These are phyloP conservation scores for Monosporozyma solicola DNA, from an alignment of 805 yeast species.

Conservation along the genomic window DNA sequence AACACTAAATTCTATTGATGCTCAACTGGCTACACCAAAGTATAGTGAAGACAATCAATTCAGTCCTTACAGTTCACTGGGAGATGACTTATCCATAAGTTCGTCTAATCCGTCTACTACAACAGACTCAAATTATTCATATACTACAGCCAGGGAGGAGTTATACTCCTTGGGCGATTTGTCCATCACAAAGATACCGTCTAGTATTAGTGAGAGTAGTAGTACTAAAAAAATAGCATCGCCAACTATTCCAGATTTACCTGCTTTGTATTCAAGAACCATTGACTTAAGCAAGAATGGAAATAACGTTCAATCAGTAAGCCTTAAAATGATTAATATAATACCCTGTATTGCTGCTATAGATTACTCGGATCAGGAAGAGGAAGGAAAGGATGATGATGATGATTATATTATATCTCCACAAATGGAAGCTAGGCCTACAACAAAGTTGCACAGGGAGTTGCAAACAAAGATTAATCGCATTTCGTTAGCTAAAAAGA, in stretches of 20 bases:
- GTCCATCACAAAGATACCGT: constrained; percentile 1
- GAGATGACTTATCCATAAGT: constrained; percentile 15
- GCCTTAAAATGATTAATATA: background rate
- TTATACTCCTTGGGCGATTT: constrained; percentile 1
- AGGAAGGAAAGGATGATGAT: background rate
- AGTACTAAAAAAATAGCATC: background rate
- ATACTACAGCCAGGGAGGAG: background rate
- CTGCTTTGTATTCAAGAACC: background rate
- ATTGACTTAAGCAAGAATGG: background rate
- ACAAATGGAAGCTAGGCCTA: background rate
- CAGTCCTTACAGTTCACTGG: constrained; percentile 15
- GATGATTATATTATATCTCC: background rate
- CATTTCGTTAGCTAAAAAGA: background rate
- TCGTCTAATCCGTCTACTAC: background rate
- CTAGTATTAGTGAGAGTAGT: background rate
- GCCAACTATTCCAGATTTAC: background rate
- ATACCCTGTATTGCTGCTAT: constrained; percentile 1
- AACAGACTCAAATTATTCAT: background rate
- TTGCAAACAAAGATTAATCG: background rate
- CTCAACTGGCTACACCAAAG: constrained; percentile 1
- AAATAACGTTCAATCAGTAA: background rate
- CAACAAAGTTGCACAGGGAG: background rate
- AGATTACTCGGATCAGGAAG: constrained; percentile 7
- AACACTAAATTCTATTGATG: background rate
- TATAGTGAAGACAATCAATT: constrained; percentile 4